A percentile compares a stretch with the other conserved stretches of the same genome.
phyloP scores from a whole-genome alignment of 306 rosid species.

The Glycine latifolia region DNA sequence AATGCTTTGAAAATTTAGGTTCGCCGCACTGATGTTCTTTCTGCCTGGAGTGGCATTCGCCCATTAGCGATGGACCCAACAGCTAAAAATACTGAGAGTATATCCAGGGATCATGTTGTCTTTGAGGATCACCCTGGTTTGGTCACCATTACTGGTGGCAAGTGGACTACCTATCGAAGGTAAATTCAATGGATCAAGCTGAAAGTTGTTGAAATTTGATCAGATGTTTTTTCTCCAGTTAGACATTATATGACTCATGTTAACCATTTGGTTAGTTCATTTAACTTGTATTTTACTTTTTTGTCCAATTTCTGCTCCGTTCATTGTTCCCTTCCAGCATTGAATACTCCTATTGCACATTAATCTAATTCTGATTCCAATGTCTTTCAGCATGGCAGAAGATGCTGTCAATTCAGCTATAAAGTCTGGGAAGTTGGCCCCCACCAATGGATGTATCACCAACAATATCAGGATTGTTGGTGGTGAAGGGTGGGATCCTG shows the following conservation, averaged over 20 bases:
- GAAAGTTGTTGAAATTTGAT: conserved; percentile 29
- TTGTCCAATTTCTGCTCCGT: conserved; percentile 17
- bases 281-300: conserved; percentile 1
- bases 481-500: conserved; percentile 85
- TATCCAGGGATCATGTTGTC: conserved; percentile 91
- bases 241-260: not conserved
- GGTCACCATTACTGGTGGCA: conserved; percentile 90
- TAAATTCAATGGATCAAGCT: conserved; percentile 46
- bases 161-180: conserved; percentile 94
- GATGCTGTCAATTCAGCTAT: conserved; percentile 86
- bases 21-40: conserved; percentile 84
- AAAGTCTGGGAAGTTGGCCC: conserved; percentile 77
- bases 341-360: conserved; percentile 9
- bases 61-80: conserved; percentile 81
- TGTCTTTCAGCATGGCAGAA: conserved; percentile 82
- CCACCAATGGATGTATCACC: conserved; percentile 65
- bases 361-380: conserved; percentile 43
- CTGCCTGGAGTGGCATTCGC: conserved; percentile 96
- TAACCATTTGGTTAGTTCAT: conserved; percentile 22
- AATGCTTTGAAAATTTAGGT: conserved; percentile 59
- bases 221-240: conserved; percentile 25
- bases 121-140: conserved; percentile 83
- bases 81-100: conserved; percentile 74
- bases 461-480: conserved; percentile 64
- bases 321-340: conserved; percentile 4